Evolutionary conservation across 495 filamentous ascomycete genomes (phyloP), one percentile per base, ranked within the genome.

Genomic region (Talaromyces stipitatus): DNA sequence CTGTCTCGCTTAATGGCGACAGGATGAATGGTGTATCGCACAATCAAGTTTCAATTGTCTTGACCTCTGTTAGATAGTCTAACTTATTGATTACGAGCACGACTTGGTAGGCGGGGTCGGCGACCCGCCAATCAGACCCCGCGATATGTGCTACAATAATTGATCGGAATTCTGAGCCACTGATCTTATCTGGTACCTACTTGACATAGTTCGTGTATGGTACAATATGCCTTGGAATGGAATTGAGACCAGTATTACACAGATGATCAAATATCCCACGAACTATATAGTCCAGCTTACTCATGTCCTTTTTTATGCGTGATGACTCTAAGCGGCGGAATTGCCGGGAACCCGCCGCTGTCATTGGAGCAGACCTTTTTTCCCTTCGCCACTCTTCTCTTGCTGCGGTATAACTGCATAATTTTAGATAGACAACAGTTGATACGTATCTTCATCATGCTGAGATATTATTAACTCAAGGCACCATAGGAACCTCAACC

Each of bases 101-200:
- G 33, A 41, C 36, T 3, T 41, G 36, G 36, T 41, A 41, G 36
- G 36, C 36, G 36, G 36, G 36, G 36, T 41, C n/a, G 36, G 36
- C 36, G 36, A 41, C 36, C 36, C 36, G 36, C 36, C n/a, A 41
- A 41, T 41, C 36, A 41, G 36, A 12, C 14, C 56, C 56, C 52
- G 54, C 56, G 16, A 16, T 18, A 16, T 18, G 36, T 41, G 18
- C 36, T 14, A 20, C n/a, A 16, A 10, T 41, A 16, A 41, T 18
- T 41, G n/a, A 18, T 18, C n/a, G 36, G n/a, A 41, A 18, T 41
- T 16, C 16, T 41, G n/a, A 9, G 36, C 36, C 36, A 41, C 12
- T 36, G 32, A n/a, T 16, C 14, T 41, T 41, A 41, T 41, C 36
- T 41, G 36, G 36, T 41, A 41, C n/a, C 36, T n/a, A n/a, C n/a